Base-by-base conservation (phyloP, 2,329 filamentous ascomycete species). In the Neonectria coccinea region DNA sequence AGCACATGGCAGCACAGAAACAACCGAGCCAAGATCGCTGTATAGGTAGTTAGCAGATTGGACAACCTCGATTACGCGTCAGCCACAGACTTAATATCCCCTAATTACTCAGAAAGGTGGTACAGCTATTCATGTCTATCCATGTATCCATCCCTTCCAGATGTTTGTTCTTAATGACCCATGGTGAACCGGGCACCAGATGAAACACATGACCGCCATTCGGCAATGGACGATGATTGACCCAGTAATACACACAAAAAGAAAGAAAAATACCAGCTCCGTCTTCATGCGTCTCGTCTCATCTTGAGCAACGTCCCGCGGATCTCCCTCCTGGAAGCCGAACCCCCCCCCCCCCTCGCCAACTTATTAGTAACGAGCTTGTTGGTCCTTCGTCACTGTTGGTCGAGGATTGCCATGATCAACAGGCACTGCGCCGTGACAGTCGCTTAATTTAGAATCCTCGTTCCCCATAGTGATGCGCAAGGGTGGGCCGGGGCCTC, bases 221-320 rank as follows among this genome's bases (percentile, higher is more conserved):
- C 20, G 16, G 47, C 6, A 20, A 31, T 44, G 11, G 47, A 36
- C 5, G 18, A 20, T 31, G 42, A 5, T 18, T 18, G 31, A 11
- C 4, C n/a, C 22, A 16, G 41, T 29, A 31, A 33, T 44, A 16
- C 44, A 22, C 22, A 20, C n/a, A 48, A 22, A 51, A 36, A 33
- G n/a, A 33, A 33, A 39, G 5, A 25, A 25, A 52, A 31, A 31
- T 3, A 36, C 52, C 47, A 27, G 41, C 31, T 33, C 20, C 18
- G n/a, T 45, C 25, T 53, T 58, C 10, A 63, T 58, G 60, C 55
- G 18, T 36, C 44, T 51, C 60, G 60, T 63, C 55, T 63, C 60
- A 55, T 63, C 29, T 63, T 58, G 55, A 58, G 50, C 29, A 33
- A 16, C 16, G 36, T 6, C 48, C n/a, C n/a, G 12, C 27, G 20